phyloP scores from a whole-genome alignment of 139 green algal species.

The Micractinium sp. region DNA sequence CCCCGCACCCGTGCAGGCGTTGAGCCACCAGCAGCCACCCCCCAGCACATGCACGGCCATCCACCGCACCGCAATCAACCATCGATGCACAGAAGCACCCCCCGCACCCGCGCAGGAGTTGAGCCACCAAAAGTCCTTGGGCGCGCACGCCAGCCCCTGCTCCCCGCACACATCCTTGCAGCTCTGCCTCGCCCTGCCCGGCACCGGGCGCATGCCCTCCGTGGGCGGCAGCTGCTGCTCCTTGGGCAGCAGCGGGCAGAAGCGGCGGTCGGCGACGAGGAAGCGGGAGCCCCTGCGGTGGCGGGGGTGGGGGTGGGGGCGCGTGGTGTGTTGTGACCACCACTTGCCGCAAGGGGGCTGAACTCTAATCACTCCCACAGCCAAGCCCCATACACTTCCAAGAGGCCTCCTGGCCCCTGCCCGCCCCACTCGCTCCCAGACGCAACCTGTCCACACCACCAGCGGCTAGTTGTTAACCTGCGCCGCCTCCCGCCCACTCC shows the following conservation, averaged over 20 bases:
- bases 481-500: no score
- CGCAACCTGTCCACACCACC: no score
- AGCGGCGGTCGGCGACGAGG: conserved; percentile 48
- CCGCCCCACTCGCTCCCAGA: no score
- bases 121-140: conserved; percentile 56
- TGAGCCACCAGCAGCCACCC: neutral
- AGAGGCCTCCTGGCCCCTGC: no score
- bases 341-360: no score
- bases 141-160: conserved; percentile 35
- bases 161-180: conserved; percentile 41
- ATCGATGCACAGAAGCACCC: neutral
- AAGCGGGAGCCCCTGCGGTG: conserved; percentile 28
- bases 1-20: neutral
- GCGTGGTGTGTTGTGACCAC: neutral
- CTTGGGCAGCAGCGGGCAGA: conserved; percentile 45
- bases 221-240: conserved; percentile 27
- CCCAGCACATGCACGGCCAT: neutral
- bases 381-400: no score
- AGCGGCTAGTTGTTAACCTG: no score
- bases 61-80: neutral
- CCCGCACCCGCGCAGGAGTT: conserved; percentile 48
- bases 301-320: neutral
- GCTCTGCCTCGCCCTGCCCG: conserved; percentile 27
- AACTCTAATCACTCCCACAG: no score
- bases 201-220: conserved; percentile 5